A percentile compares a stretch with the other conserved stretches of the same genome.
phyloP scores from a whole-genome alignment of 192 early-diverging fungal genomes.

The Linnemannia elongata region DNA sequence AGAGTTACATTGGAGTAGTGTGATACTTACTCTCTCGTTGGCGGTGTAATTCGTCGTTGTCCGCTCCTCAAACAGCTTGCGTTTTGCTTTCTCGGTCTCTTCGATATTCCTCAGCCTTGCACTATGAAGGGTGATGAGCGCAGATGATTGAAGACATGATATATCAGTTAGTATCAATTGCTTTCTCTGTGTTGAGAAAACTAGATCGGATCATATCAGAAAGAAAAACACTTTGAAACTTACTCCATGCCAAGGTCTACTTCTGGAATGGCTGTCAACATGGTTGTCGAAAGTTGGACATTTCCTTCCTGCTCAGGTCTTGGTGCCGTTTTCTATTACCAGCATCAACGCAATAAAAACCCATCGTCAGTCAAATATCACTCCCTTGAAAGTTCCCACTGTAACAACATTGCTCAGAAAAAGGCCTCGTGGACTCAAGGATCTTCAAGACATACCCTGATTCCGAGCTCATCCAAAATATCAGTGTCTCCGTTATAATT shows the following conservation, averaged over 20 bases:
- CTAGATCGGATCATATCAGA: constrained; percentile 2
- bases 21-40: constrained; percentile 28
- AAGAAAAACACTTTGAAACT: constrained; percentile 19
- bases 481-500: constrained; percentile 53
- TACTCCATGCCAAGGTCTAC: constrained; percentile 89
- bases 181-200: neutral
- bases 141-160: neutral
- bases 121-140: constrained; percentile 30
- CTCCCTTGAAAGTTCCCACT: neutral
- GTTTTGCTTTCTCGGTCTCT: constrained; percentile 83
- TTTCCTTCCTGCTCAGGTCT: constrained; percentile 87
- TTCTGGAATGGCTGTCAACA: constrained; percentile 94
- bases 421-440: neutral
- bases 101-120: constrained; percentile 80
- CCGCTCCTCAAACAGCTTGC: constrained; percentile 65
- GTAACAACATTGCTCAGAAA: constrained; percentile 1
- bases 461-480: constrained; percentile 49
- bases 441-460: constrained; percentile 22
- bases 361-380: neutral
- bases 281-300: constrained; percentile 85
- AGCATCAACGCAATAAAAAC: neutral
- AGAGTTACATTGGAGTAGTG: neutral
- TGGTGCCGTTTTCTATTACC: constrained; percentile 60
- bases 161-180: neutral
- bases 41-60: constrained; percentile 37